These are phyloP conservation scores for Solanum ossicruentum DNA, from an alignment of 257 asterid genomes.

Conservation along the genomic window DNA sequence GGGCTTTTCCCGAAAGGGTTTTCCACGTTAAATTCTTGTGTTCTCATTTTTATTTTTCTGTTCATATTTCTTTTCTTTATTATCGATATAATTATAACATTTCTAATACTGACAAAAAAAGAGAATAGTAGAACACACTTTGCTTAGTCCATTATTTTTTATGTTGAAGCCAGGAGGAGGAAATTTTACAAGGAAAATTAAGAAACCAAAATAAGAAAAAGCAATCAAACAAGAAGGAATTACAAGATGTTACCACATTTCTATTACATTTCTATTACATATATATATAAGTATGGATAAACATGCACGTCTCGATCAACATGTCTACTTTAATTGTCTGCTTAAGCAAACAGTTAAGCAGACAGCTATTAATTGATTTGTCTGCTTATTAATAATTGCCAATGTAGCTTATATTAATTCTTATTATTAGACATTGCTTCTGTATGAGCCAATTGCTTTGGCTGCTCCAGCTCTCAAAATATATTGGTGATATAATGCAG, in stretches of 20 bases:
- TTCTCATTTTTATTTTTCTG: too few relatives aligned
- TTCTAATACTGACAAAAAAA: background rate
- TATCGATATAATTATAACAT: too few relatives aligned
- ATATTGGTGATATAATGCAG: conserved; percentile 58
- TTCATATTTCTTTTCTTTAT: too few relatives aligned
- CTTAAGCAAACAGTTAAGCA: too few relatives aligned
- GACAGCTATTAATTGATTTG: too few relatives aligned
- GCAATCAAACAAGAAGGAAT: background rate
- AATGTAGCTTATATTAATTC: background rate
- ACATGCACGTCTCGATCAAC: too few relatives aligned
- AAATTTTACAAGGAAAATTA: background rate
- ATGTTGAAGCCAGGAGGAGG: background rate
- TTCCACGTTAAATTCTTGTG: too few relatives aligned
- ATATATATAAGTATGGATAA: too few relatives aligned
- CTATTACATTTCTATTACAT: too few relatives aligned
- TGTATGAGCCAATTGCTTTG: conserved; percentile 63
- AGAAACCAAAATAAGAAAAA: background rate
- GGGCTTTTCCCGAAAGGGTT: too few relatives aligned
- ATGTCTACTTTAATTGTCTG: too few relatives aligned
- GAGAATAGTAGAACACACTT: background rate
- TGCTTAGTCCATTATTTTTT: background rate
- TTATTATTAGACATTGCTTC: conserved; percentile 19
- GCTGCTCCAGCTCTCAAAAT: conserved; percentile 56
- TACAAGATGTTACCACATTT: background rate
- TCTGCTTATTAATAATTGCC: background rate